Evolutionary conservation across 345 rosid genomes (phyloP).

Genomic region (Camelina sativa): DNA sequence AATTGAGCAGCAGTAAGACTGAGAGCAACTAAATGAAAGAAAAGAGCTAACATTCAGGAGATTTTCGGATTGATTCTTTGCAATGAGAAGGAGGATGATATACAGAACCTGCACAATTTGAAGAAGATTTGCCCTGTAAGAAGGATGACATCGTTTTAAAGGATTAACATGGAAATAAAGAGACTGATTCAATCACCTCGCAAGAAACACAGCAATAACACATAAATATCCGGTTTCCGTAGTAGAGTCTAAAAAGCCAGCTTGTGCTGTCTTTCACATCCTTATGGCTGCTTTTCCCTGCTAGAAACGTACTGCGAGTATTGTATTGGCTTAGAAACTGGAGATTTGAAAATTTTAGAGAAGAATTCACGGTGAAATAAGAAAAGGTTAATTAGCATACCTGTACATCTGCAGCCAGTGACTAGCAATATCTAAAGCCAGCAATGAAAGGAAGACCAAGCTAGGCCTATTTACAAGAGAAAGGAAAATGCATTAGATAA

Average conservation of each 20-base stretch:
- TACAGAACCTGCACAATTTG: conserved; percentile 70
- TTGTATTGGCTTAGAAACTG: conserved; percentile 26
- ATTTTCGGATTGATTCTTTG: conserved; percentile 64
- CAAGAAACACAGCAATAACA: conserved; percentile 92
- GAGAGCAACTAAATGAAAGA: neutral
- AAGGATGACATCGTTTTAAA: conserved; percentile 11
- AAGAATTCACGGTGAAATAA: conserved; percentile 3
- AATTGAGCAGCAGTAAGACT: neutral
- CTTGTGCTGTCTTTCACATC: conserved; percentile 95
- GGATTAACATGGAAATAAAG: neutral
- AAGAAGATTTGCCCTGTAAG: neutral
- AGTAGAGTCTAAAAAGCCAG: conserved; percentile 96
- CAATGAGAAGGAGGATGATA: conserved; percentile 79
- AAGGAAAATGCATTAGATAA: neutral
- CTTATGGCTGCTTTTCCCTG: conserved; percentile 91
- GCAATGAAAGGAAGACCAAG: conserved; percentile 82
- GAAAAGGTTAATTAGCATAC: conserved; percentile 43
- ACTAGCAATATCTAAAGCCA: conserved; percentile 93
- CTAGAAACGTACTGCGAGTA: conserved; percentile 80
- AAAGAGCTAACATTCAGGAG: conserved; percentile 63
- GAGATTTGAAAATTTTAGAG: neutral
- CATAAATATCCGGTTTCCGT: conserved; percentile 96
- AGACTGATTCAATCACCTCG: conserved; percentile 62
- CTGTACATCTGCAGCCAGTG: conserved; percentile 99
- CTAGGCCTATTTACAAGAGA: conserved; percentile 70